phyloP scores from a whole-genome alignment of 805 yeast genomes.

The Dipodascus geniculatus region DNA sequence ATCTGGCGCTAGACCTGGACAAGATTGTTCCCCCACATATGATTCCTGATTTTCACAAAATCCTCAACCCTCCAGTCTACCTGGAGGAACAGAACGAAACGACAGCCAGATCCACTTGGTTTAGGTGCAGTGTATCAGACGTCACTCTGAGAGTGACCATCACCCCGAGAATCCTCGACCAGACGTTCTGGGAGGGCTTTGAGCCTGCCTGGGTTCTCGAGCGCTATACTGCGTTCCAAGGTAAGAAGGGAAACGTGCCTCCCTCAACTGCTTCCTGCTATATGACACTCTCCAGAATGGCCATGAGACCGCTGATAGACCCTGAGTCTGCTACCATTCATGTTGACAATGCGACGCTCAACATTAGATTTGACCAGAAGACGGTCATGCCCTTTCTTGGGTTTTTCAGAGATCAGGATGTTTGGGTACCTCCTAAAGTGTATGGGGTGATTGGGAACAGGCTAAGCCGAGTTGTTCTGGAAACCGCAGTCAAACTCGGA shows the following conservation, averaged over 20 bases:
- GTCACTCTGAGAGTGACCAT: neutral
- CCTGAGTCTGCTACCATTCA: constrained; percentile 45
- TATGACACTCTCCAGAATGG: constrained; percentile 46
- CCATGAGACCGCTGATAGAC: constrained; percentile 51
- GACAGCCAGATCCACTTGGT: neutral
- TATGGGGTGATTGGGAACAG: neutral
- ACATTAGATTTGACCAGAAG: constrained; percentile 44
- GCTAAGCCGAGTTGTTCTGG: neutral
- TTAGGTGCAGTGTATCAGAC: neutral
- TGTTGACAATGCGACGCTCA: constrained; percentile 38
- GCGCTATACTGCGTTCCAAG: constrained; percentile 32
- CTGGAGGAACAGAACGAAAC: neutral
- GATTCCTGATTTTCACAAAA: neutral
- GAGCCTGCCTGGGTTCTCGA: constrained; percentile 38
- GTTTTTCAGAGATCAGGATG: neutral
- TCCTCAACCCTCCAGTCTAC: neutral
- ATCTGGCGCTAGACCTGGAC: neutral
- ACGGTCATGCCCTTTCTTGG: constrained; percentile 28
- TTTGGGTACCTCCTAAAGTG: constrained; percentile 10
- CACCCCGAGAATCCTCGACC: neutral
- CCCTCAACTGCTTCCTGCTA: constrained; percentile 50
- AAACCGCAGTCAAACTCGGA: neutral
- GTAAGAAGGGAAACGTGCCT: constrained; percentile 20
- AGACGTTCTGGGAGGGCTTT: constrained; percentile 24
- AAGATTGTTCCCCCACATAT: neutral